These are phyloP conservation scores for Pulveroboletus sp. DNA, from an alignment of 768 basidiomycete species.

Conservation along the genomic window DNA sequence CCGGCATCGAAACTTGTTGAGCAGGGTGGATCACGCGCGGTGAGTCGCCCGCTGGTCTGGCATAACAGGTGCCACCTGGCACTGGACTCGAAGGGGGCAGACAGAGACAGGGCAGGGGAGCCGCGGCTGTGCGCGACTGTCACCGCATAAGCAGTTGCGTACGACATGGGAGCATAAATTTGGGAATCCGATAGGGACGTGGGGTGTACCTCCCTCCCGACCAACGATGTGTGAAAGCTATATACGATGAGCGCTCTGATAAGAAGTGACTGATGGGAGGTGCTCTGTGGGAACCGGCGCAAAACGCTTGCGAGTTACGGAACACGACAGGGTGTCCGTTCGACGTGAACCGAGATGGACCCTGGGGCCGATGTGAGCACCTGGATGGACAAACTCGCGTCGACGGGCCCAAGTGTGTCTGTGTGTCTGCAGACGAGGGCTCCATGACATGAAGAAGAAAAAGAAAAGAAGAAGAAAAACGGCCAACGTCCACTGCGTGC, in stretches of 20 bases:
- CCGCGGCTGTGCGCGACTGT: conserved; percentile 17
- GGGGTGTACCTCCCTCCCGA: conserved; percentile 23
- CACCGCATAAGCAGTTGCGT: conserved; percentile 11
- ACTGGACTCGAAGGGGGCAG: too few relatives aligned
- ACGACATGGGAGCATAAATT: conserved; percentile 20
- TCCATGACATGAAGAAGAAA: too few relatives aligned
- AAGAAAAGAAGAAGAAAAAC: too few relatives aligned
- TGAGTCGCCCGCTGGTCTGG: neutral
- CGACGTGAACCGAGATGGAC: neutral
- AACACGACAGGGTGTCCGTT: conserved; percentile 3
- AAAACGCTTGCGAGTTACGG: conserved; percentile 11
- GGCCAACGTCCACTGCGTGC: too few relatives aligned
- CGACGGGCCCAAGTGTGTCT: too few relatives aligned
- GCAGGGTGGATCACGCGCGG: neutral
- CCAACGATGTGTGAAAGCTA: conserved; percentile 30
- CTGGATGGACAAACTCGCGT: neutral
- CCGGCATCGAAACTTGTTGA: conserved; percentile 7
- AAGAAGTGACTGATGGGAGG: conserved; percentile 51
- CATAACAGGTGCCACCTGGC: neutral
- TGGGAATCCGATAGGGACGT: conserved; percentile 30
- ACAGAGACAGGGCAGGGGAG: neutral
- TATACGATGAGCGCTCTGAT: conserved; percentile 39
- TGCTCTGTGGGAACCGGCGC: conserved; percentile 26
- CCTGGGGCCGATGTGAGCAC: neutral
- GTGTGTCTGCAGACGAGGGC: neutral